phyloP scores from a whole-genome alignment of 805 yeast species.

The Barnettozyma wickerhamii region DNA sequence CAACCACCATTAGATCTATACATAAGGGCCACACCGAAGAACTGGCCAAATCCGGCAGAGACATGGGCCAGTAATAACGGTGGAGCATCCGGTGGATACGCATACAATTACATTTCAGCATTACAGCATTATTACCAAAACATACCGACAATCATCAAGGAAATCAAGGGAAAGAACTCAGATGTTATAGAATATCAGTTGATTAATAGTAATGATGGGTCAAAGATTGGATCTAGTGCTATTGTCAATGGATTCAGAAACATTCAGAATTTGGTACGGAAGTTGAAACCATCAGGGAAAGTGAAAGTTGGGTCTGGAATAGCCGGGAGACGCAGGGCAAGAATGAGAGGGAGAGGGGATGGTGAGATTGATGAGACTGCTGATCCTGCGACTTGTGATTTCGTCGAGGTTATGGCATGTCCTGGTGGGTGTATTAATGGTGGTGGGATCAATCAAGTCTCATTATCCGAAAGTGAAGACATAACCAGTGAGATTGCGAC shows the following conservation, averaged over 20 bases:
- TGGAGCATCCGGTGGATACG: slow-evolving; percentile 87
- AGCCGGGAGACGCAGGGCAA: slow-evolving; percentile 23
- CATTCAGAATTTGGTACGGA: slow-evolving; percentile 89
- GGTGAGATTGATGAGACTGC: slow-evolving; percentile 28
- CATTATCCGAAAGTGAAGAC: slow-evolving; percentile 2
- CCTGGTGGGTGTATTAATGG: slow-evolving; percentile 98
- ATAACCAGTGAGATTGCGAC: slow-evolving; percentile 8
- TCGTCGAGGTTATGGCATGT: slow-evolving; percentile 96
- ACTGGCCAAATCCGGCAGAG: slow-evolving; percentile 56
- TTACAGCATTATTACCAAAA: slow-evolving; percentile 26
- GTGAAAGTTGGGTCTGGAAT: slow-evolving; percentile 24
- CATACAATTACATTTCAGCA: slow-evolving; percentile 56
- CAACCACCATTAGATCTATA: slow-evolving; percentile 24
- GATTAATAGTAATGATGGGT: slow-evolving; percentile 29
- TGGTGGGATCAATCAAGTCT: slow-evolving; percentile 63
- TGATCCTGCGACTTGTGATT: slow-evolving; percentile 68
- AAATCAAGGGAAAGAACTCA: slow-evolving; percentile 62
- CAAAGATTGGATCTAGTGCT: slow-evolving; percentile 50
- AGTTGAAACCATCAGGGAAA: slow-evolving; percentile 37
- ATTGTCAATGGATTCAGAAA: slow-evolving; percentile 89
- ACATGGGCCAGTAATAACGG: slow-evolving; percentile 78
- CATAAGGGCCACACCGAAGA: slow-evolving; percentile 42
- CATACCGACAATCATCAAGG: slow-evolving; percentile 27
- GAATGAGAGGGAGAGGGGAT: slow-evolving; percentile 5
- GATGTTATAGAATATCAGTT: slow-evolving; percentile 68